A percentile compares a stretch with the other conserved stretches of the same genome.
These are phyloP conservation scores for Aspergillus ochraceus DNA, from an alignment of 2,329 filamentous ascomycete genomes.

Conservation along the genomic window DNA sequence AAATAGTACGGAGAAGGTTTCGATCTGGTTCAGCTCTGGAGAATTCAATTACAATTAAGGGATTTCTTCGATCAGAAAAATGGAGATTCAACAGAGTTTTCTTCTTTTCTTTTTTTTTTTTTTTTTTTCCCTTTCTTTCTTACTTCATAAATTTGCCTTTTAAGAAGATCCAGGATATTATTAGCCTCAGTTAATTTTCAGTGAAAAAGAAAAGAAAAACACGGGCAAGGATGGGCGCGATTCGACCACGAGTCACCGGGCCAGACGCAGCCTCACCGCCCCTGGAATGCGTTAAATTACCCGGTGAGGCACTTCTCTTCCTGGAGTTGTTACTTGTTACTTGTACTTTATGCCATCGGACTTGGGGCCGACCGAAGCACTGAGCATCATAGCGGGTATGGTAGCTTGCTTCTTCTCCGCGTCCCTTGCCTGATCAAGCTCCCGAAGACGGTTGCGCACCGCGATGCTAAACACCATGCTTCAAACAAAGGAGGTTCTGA, in stretches of 20 bases:
- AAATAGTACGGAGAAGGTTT: neutral
- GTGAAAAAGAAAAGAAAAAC: neutral
- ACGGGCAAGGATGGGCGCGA: neutral
- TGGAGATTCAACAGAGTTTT: neutral
- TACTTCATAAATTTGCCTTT: neutral
- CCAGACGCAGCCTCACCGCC: constrained; percentile 9
- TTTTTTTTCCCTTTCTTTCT: constrained; percentile 1
- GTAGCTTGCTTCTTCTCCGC: neutral
- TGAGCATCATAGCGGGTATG: neutral
- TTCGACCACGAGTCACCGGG: constrained; percentile 2
- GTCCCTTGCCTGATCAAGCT: neutral
- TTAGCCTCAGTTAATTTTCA: neutral
- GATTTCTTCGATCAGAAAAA: neutral
- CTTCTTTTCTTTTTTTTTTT: neutral
- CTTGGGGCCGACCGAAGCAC: constrained; percentile 1
- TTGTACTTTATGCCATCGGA: neutral
- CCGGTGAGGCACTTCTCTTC: constrained; percentile 5
- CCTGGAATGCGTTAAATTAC: constrained; percentile 11
- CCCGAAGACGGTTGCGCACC: neutral
- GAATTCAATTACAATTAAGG: neutral
- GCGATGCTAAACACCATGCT: neutral
- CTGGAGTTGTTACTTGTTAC: neutral
- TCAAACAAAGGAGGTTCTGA: neutral
- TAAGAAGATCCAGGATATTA: neutral
- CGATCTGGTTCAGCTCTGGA: neutral